Evolutionary conservation across 2,329 filamentous ascomycete genomes (phyloP), one percentile per base, ranked within the genome.

Genomic region (Corniculantispora saksenae): DNA sequence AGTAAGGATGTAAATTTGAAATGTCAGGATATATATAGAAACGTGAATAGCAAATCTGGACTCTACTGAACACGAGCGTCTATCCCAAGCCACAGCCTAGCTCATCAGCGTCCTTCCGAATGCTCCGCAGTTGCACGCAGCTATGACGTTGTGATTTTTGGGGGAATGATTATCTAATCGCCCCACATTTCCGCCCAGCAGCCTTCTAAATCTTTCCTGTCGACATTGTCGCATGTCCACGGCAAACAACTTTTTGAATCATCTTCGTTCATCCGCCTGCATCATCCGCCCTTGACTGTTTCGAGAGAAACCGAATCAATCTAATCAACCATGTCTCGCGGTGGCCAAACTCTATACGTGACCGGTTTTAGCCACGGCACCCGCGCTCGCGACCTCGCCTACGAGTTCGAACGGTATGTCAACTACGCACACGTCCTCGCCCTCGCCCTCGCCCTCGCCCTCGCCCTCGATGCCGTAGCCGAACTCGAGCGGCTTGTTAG

Each of bases 351-450:
- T 66, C 92, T 98, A 73, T 98, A 98, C 85, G 94, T 98, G 81
- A 97, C 94, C 77, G 95, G 95, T 87, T 99, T 99, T 82, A 96
- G 94, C 87, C 93, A 97, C 82, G 93, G 94, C 81, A 97, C 94
- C 80, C 93, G 95, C 85, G 93, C 95, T 80, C 93, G 95, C 89
- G 94, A 99, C 86, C 92, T 98, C 80, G 93, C 94, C 85, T 97
- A 97, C 91, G 94, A 98, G 87, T 98, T 98, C 91, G 94, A 98
- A 94, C 93, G 94, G 93, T 97, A 97, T 89, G 94, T 97, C 86
- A 85, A 80, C 83, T 81, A 82, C 77, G 77, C 70, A 72, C 73
- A 72, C 76, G 76, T 71, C 73, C 73, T 73, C 76, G 73, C 68
- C 70, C 72, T 72, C 73, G 74, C 67, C 73, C 77, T 76, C 81